Evolutionary conservation across 495 filamentous ascomycete genomes (phyloP).

Genomic region (Annulohypoxylon maeteangense): DNA sequence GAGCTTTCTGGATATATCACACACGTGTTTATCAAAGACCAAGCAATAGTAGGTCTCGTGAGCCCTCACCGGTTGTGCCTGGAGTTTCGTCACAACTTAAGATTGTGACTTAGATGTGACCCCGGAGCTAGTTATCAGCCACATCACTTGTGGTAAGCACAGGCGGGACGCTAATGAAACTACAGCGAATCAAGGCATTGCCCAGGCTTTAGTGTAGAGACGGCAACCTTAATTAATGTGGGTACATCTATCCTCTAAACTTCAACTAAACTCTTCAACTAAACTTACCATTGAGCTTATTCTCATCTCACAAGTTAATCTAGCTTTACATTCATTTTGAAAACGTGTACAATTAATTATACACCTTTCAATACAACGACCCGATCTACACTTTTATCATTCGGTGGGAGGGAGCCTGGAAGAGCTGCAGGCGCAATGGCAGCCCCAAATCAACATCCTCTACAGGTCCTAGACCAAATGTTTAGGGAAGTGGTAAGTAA

Average conservation of each 20-base stretch:
- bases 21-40: neutral
- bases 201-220: neutral
- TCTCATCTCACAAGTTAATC: neutral
- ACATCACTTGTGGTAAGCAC: neutral
- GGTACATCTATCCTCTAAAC: neutral
- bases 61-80: neutral
- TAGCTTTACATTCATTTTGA: neutral
- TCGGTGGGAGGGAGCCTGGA: neutral
- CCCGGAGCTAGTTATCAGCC: neutral
- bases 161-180: conserved; percentile 1
- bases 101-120: neutral
- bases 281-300: neutral
- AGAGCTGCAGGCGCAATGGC: conserved; percentile 46
- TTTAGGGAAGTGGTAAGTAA: conserved; percentile 60
- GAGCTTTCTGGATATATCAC: no score
- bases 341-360: neutral
- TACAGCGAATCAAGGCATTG: neutral
- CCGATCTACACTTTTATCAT: neutral
- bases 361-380: neutral
- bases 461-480: conserved; percentile 57
- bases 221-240: conserved; percentile 8
- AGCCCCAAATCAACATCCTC: conserved; percentile 41
- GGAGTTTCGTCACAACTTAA: neutral
- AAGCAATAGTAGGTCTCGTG: neutral
- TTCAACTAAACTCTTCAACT: neutral